Conservation (phyloP, 768 basidiomycete genomes). For the Boletus rufocinnamomeus region DNA sequence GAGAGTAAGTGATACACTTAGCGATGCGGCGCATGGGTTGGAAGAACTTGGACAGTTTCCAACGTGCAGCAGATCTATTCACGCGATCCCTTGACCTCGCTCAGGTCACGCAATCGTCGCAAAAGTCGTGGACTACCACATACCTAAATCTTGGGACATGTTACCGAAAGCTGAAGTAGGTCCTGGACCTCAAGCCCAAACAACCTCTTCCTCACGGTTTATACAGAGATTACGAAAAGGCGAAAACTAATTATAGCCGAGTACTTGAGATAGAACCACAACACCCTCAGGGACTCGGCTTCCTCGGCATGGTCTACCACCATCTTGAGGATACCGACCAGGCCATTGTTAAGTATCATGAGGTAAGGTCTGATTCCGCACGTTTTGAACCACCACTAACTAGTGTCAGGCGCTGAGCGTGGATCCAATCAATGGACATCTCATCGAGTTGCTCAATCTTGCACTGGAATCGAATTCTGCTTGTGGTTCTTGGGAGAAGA, state of each 20-base stretch:
- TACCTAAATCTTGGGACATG: slow-evolving; percentile 93
- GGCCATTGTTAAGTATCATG: slow-evolving; percentile 91
- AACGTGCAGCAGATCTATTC: slow-evolving; percentile 70
- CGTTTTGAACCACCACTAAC: slow-evolving; percentile 5
- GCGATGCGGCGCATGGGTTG: not conserved
- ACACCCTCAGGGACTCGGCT: slow-evolving; percentile 77
- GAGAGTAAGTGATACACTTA: slow-evolving; percentile 55
- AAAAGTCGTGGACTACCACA: slow-evolving; percentile 84
- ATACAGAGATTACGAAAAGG: slow-evolving; percentile 58
- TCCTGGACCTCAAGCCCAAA: slow-evolving; percentile 4
- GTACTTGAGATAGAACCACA: slow-evolving; percentile 89
- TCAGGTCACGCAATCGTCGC: slow-evolving; percentile 80
- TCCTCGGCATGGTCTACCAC: slow-evolving; percentile 88
- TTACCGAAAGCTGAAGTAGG: slow-evolving; percentile 76
- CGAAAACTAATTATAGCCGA: slow-evolving; percentile 70
- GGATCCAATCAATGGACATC: slow-evolving; percentile 80
- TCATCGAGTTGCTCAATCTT: slow-evolving; percentile 78
- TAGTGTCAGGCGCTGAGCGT: slow-evolving; percentile 67
- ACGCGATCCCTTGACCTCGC: slow-evolving; percentile 77
- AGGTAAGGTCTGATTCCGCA: slow-evolving; percentile 50
- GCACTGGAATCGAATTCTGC: slow-evolving; percentile 61
- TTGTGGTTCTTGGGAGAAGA: slow-evolving; percentile 36
- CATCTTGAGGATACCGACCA: slow-evolving; percentile 69
- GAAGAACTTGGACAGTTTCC: slow-evolving; percentile 58
- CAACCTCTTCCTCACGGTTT: slow-evolving; percentile 10